phyloP scores from a whole-genome alignment of 1,284 basidiomycete genomes.

The Xerocomus minutiporus region DNA sequence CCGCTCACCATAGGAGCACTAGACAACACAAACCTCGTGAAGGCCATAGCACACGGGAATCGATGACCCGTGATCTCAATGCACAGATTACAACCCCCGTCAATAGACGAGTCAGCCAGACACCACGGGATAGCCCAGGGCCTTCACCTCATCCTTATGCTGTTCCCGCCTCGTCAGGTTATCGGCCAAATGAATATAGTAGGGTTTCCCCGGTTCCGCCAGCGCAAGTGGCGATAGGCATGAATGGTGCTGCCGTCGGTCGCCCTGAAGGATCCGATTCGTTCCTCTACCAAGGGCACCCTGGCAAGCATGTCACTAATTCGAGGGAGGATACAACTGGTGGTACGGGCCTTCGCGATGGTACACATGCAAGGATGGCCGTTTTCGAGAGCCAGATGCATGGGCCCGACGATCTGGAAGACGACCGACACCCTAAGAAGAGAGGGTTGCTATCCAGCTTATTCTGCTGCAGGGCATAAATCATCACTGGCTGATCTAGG shows the following conservation, averaged over 20 bases:
- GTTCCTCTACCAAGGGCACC: slow-evolving; percentile 52
- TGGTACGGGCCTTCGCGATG: slow-evolving; percentile 34
- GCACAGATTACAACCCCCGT: slow-evolving; percentile 59
- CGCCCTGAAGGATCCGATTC: slow-evolving; percentile 54
- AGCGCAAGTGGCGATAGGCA: slow-evolving; percentile 29
- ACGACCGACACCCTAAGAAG: slow-evolving; percentile 35
- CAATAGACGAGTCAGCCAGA: slow-evolving; percentile 62
- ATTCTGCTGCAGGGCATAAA: slow-evolving; percentile 32
- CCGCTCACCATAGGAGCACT: slow-evolving; percentile 55
- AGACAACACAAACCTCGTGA: slow-evolving; percentile 46
- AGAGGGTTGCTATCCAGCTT: slow-evolving; percentile 30
- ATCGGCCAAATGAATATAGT: slow-evolving; percentile 51
- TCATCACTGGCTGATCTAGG: slow-evolving; percentile 20
- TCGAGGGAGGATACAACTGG: slow-evolving; percentile 46
- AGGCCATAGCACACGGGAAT: slow-evolving; percentile 42
- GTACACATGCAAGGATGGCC: slow-evolving; percentile 44
- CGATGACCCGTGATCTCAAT: slow-evolving; percentile 46
- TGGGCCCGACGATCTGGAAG: slow-evolving; percentile 28
- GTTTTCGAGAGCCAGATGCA: slow-evolving; percentile 56
- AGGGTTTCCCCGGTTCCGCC: slow-evolving; percentile 50
- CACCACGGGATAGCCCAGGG: slow-evolving; percentile 44
- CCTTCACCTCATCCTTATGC: slow-evolving; percentile 68
- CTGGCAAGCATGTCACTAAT: slow-evolving; percentile 43
- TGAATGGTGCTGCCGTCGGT: slow-evolving; percentile 34
- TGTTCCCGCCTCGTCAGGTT: slow-evolving; percentile 51